Base-by-base conservation (phyloP, 192 early-diverging fungal species). In the Dissophora ornata region DNA sequence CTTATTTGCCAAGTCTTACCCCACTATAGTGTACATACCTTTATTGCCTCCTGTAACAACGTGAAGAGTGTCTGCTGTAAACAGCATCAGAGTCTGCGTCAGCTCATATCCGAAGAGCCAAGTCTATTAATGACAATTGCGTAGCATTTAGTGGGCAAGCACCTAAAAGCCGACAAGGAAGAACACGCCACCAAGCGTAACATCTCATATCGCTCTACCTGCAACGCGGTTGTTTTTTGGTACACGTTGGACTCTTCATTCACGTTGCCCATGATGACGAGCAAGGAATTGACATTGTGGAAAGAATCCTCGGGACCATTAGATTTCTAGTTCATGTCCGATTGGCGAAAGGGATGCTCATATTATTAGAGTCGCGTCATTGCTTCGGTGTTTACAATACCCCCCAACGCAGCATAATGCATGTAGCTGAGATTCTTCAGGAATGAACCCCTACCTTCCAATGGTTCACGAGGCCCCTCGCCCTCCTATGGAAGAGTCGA, bases 21-120 rank as follows among this genome's bases (percentile, higher is more conserved):
- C 8, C 46, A 47, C 1, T 7, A 38, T 13, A 13, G 16, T 47
- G 16, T 13, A 26, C 57, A 44, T 71, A 90, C 92, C 94, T 82
- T 95, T 97, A 66, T 91, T 95, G 44, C 74, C 81, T 58, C 90
- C 92, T 16, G 92, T 91, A 9, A 96, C 69, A 67, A 99, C 84
- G 21, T 90, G 86, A 19, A 95, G 67, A 67, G 91, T 92, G 70
- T 90, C 89, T 29, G 80, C 84, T 18, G 91, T 91, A 40, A 96
- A 82, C 33, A 96, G 53, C 19, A 95, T 86, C 24, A 96, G 75
- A 6, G 95, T 95, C 57, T 98, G 93, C 2, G 90, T 86, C 60
- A 97, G 93, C 71, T 98, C 96, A 63, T 95, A 93, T 40, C 95
- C 95, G 44, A 97, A 85, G 52, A 97, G 84, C 96, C 96, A 99